Percentiles rank a stretch among this genome's conserved stretches.
Conservation (phyloP, 306 rosid genomes). For the Trifolium pratense region DNA sequence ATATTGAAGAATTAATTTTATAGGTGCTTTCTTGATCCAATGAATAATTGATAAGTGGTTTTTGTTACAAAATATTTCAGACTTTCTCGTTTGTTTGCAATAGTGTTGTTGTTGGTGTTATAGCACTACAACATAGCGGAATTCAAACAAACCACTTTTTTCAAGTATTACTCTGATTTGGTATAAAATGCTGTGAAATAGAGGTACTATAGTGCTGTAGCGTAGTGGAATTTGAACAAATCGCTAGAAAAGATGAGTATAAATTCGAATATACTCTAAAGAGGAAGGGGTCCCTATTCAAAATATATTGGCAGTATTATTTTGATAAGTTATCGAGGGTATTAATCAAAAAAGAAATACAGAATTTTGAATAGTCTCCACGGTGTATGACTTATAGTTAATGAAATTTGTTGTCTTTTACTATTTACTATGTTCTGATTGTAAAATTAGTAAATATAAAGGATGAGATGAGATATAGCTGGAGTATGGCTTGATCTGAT, state of each 20-base stretch:
- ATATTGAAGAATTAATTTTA: constrained; percentile 9
- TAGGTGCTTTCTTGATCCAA: background rate
- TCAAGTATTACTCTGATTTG: background rate
- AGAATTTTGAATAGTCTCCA: background rate
- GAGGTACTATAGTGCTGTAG: background rate
- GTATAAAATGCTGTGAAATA: background rate
- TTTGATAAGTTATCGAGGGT: background rate
- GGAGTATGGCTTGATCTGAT: constrained; percentile 11
- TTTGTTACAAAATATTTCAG: background rate
- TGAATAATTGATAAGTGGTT: constrained; percentile 4
- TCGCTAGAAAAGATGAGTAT: background rate
- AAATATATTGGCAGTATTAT: background rate
- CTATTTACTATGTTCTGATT: background rate
- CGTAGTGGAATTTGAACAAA: background rate
- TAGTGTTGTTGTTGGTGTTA: background rate
- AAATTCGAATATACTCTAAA: constrained; percentile 5
- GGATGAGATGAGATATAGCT: constrained; percentile 2
- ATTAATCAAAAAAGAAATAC: background rate
- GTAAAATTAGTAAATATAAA: background rate
- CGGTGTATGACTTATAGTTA: background rate
- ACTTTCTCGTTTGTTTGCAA: constrained; percentile 10
- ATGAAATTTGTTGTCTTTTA: constrained; percentile 3
- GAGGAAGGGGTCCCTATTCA: background rate
- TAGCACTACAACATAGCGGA: background rate
- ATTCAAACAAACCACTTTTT: background rate